phyloP scores from a whole-genome alignment of 2,329 filamentous ascomycete species.

The Aureobasidium subglaciale region DNA sequence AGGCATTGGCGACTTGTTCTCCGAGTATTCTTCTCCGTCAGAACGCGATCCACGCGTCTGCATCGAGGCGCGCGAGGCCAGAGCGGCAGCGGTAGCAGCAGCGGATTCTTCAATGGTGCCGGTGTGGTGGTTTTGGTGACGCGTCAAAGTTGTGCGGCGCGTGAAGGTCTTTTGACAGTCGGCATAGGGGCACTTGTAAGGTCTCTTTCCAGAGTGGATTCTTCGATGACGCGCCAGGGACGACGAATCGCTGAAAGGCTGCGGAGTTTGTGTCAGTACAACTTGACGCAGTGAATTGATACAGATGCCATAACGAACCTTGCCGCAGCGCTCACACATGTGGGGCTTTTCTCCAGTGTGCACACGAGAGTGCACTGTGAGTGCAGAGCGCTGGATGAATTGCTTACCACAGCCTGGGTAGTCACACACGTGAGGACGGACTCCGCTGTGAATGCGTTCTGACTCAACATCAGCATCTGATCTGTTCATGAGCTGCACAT shows the following conservation, averaged over 20 bases:
- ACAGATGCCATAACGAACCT: conserved; percentile 52
- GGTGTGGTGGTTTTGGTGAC: conserved; percentile 92
- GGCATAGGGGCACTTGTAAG: conserved; percentile 95
- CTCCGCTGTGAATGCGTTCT: conserved; percentile 94
- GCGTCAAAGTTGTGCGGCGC: conserved; percentile 84
- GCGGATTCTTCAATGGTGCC: conserved; percentile 93
- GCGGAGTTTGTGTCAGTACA: conserved; percentile 7
- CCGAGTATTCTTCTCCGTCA: conserved; percentile 60
- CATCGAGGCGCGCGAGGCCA: conserved; percentile 51
- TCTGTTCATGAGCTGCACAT: conserved; percentile 17
- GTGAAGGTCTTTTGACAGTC: conserved; percentile 99
- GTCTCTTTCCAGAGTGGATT: conserved; percentile 90
- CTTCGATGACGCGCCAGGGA: conserved; percentile 87
- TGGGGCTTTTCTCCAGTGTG: conserved; percentile 98
- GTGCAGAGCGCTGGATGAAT: conserved; percentile 91
- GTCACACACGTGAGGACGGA: conserved; percentile 88
- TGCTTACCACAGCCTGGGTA: conserved; percentile 84
- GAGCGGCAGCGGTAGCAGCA: conserved; percentile 75
- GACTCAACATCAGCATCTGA: conserved; percentile 28
- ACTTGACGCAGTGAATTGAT: conserved; percentile 12
- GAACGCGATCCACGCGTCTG: conserved; percentile 51
- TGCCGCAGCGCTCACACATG: conserved; percentile 92
- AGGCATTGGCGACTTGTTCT: conserved; percentile 65
- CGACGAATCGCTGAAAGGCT: conserved; percentile 96
- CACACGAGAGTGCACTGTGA: conserved; percentile 91